phyloP scores from a whole-genome alignment of 108 stramenopile genomes.

The Asterionellopsis glacialis region DNA sequence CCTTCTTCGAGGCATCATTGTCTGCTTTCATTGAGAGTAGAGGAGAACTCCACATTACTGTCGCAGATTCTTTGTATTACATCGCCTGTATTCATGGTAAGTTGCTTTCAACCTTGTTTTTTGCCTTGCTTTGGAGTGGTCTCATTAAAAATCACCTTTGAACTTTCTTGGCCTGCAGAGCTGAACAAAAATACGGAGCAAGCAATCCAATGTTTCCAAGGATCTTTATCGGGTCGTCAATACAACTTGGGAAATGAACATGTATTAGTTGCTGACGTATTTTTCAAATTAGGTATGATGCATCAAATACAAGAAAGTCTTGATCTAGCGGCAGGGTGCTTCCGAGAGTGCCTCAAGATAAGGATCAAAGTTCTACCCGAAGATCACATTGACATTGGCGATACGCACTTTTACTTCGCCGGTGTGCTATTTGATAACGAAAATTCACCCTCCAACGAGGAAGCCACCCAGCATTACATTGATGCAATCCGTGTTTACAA shows the following conservation, averaged over 20 bases:
- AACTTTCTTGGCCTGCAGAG: background rate
- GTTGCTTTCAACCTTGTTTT: background rate
- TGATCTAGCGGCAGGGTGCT: constrained; percentile 4
- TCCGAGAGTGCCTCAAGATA: constrained; percentile 11
- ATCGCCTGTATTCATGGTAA: constrained; percentile 8
- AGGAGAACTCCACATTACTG: background rate
- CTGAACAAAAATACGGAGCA: constrained; percentile 1
- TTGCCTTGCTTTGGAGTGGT: background rate
- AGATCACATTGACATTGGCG: constrained; percentile 13
- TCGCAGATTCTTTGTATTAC: constrained; percentile 13
- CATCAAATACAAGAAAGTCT: constrained; percentile 1
- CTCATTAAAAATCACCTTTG: background rate
- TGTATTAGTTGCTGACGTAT: background rate
- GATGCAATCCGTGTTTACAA: constrained; percentile 11
- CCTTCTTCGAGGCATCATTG: constrained; percentile 26
- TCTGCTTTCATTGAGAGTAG: background rate
- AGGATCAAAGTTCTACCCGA: constrained; percentile 16
- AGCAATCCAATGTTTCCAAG: constrained; percentile 3
- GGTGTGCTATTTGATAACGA: background rate
- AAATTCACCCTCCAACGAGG: background rate
- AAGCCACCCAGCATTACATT: constrained; percentile 5
- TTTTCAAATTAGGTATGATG: constrained; percentile 4
- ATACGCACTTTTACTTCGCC: constrained; percentile 13
- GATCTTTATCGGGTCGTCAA: constrained; percentile 1
- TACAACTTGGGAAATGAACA: constrained; percentile 7